Base-by-base conservation (phyloP, 768 basidiomycete genomes). In the Agaricus subrufescens region DNA sequence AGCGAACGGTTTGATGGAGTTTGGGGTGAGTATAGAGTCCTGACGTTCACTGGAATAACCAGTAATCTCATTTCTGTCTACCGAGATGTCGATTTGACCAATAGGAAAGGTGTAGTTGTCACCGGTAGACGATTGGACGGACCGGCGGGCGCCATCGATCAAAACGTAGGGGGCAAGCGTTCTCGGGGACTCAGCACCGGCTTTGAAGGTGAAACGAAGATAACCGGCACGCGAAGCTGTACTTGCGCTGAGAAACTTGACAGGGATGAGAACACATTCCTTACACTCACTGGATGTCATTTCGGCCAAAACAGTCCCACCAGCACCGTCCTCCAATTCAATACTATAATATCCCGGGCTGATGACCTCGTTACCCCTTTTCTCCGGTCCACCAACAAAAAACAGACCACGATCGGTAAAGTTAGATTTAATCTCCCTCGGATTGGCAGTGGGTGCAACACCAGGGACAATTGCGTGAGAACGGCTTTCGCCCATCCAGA, bases 401-500 rank as follows among this genome's bases (percentile, higher is more conserved):
- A 34, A 52, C 14, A 46, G 38, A 54, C 42, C 39, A 45, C 49
- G 29, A 9, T 10, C 46, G 29, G 11, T 12, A 27, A 54, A 48
- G 40, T 44, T 45, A 6, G 47, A 31, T 19, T 56, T 56, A 19
- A 56, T 25, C 40, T 48, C 47, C n/a, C 1, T 19, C 1, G 38
- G 47, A 15, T 50, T 29, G 15, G 39, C 46, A 3, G 47, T 49
- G 2, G 46, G 23, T 54, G 73, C 68, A 3, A 73, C 65, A 4
- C 87, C 87, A 11, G 87, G 86, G n/a, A 77, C 75, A 25, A 89
- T 72, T 4, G 79, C 73, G 2, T 83, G 78, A 46, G 80, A 78
- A 0, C 78, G 87, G 58, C 82, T 87, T 61, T 89, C 87, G 1
- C 86, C 90, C 89, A 93, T 91, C 90, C 89, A 91, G 37, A 93